These are phyloP conservation scores for Rhodosporidiobolus sp. DNA, from an alignment of 768 basidiomycete species.

Conservation along the genomic window DNA sequence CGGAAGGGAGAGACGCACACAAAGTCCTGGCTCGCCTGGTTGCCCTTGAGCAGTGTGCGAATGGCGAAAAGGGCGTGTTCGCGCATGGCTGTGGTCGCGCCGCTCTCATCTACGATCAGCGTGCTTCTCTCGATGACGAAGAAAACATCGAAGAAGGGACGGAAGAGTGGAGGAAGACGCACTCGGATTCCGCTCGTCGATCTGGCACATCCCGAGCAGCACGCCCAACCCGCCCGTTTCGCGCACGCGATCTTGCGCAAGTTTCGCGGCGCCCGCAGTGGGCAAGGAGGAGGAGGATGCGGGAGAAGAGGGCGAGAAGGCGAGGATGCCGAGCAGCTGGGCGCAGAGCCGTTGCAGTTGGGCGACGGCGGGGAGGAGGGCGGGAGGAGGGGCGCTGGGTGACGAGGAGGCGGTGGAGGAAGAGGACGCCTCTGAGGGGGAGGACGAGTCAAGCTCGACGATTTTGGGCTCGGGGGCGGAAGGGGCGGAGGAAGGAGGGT, in stretches of 20 bases:
- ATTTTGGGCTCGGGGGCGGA: background rate
- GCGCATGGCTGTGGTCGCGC: constrained; percentile 69
- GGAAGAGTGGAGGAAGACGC: background rate
- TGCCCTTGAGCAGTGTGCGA: constrained; percentile 70
- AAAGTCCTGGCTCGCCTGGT: constrained; percentile 73
- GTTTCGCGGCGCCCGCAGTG: background rate
- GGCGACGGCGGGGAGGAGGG: constrained; percentile 4
- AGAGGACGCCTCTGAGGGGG: background rate
- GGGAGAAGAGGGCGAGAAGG: background rate
- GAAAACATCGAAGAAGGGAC: too few species aligned
- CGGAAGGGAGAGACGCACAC: constrained; percentile 54
- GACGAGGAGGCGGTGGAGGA: background rate
- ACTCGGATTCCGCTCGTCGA: constrained; percentile 37
- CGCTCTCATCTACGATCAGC: background rate
- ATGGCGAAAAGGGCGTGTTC: constrained; percentile 88
- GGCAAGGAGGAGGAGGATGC: background rate
- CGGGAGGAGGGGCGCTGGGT: background rate
- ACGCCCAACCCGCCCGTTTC: constrained; percentile 18
- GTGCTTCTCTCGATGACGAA: rapidly evolving
- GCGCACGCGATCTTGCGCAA: constrained; percentile 9
- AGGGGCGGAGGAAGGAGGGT: background rate
- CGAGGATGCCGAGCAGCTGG: constrained; percentile 23
- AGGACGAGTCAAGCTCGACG: background rate
- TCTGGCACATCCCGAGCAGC: constrained; percentile 34
- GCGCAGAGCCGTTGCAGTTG: constrained; percentile 31